A percentile compares a stretch with the other conserved stretches of the same genome.
Conservation (phyloP, 2,329 filamentous ascomycete species). For the Penicillium nordicum region DNA sequence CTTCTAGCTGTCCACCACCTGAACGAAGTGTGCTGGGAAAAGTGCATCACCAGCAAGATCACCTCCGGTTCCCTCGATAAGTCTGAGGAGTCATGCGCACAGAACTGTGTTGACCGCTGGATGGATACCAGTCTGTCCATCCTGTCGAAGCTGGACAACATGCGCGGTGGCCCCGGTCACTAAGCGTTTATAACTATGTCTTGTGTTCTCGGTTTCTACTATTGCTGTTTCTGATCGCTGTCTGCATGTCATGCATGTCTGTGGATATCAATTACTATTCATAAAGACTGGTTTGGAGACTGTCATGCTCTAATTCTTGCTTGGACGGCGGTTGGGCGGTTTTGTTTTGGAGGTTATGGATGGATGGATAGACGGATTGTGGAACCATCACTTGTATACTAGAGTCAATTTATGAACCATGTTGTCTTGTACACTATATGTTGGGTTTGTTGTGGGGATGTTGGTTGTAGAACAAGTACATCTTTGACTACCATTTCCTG, state of each 20-base stretch:
- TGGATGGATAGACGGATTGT: conserved; percentile 6
- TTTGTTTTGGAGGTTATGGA: conserved; percentile 4
- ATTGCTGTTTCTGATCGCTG: neutral
- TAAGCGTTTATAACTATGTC: conserved; percentile 14
- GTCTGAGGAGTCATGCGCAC: conserved; percentile 75
- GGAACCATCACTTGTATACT: conserved; percentile 22
- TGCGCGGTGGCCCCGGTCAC: conserved; percentile 43
- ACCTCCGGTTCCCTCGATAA: conserved; percentile 69
- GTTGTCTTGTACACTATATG: neutral
- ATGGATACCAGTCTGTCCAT: conserved; percentile 83
- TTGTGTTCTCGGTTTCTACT: neutral
- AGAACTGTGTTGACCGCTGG: conserved; percentile 92
- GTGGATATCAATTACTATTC: neutral
- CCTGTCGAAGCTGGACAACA: conserved; percentile 74
- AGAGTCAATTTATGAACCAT: conserved; percentile 21
- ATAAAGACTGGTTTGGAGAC: neutral
- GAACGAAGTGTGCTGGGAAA: conserved; percentile 85
- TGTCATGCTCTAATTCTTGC: neutral
- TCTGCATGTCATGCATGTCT: neutral
- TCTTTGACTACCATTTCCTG: neutral
- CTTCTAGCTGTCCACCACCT: conserved; percentile 61
- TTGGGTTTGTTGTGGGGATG: neutral
- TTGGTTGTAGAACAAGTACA: neutral
- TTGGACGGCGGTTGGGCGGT: neutral
- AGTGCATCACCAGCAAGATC: conserved; percentile 77